Base-by-base conservation (phyloP, 1,284 basidiomycete genomes). In the Rhizoctonia solani region DNA sequence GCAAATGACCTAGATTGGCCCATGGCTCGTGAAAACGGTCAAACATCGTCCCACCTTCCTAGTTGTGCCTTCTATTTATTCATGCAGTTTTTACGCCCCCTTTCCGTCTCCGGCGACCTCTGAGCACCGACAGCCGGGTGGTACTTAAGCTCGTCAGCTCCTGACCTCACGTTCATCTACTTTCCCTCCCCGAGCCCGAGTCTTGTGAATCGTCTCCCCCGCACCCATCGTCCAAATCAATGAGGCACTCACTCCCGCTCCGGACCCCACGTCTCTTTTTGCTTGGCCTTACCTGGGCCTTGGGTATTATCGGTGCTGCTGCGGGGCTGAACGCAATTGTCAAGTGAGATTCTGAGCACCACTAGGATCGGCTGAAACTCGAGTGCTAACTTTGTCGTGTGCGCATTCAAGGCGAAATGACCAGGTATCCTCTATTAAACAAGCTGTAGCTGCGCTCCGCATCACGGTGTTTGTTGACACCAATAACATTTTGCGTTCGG, bases 261-360 rank as follows among this genome's bases (percentile, higher is more conserved):
- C 30, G 34, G n/a, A 55, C 32, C 32, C 46, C 73, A 52, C 79
- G 79, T 56, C 72, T 79, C 53, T 69, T 69, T 47, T 71, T 75
- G 4, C 76, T 81, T 69, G 72, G 75, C 68, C 74, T 82, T 65
- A 72, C 76, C 59, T 78, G 75, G 70, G 74, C 73, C 25, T 80
- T 78, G 58, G 76, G 75, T 67, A 70, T 78, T 65, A 72, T 79
- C 34, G 76, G 76, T 27, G 71, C 75, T 46, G 74, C 74, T 23
- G 73, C 79, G 3, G 79, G 77, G 46, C 72, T 81, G 56, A 77
- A 81, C 74, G 78, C 79, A 4, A 74, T 79, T 70, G 73, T 78
- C 72, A 80, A 80, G 77, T 81, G 72, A 44, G 77, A 70, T 4
- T 44, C 8, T 32, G 32, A 9, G 23, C 16, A 32, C 21, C 2